Conservation (phyloP, 129 eudicot species). For the Solidago caesia region DNA sequence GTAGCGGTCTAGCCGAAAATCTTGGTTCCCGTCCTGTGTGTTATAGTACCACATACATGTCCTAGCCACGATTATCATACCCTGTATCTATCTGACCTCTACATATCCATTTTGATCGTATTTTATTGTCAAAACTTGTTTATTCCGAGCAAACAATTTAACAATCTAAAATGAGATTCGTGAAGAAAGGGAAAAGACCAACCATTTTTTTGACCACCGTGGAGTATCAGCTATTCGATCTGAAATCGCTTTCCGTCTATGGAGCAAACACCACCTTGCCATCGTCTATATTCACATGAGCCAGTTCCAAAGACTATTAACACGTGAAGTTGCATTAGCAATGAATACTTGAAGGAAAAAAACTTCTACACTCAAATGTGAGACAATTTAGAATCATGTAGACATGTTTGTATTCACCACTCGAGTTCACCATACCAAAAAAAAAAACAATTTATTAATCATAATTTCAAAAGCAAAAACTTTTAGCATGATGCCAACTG, state of each 20-base stretch:
- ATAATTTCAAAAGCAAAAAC: too few relatives aligned
- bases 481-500: too few relatives aligned
- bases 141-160: not conserved
- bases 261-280: conserved; percentile 82
- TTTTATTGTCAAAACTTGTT: not conserved
- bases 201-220: conserved; percentile 64
- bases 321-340: not conserved
- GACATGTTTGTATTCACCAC: too few relatives aligned
- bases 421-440: too few relatives aligned
- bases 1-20: too few relatives aligned
- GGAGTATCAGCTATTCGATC: conserved; percentile 78
- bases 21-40: too few relatives aligned
- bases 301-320: conserved; percentile 86
- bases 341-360: not conserved
- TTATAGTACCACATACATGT: too few relatives aligned
- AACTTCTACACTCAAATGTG: not conserved
- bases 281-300: conserved; percentile 63
- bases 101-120: too few relatives aligned
- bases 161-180: not conserved
- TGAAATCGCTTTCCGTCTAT: conserved; percentile 76
- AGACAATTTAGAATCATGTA: too few relatives aligned
- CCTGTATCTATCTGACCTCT: too few relatives aligned
- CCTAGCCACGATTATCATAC: too few relatives aligned
- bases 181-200: not conserved
- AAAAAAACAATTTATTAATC: too few relatives aligned